These are phyloP conservation scores for Leccinum olivaceoglutinosum DNA, from an alignment of 1,284 basidiomycete species.

Conservation along the genomic window DNA sequence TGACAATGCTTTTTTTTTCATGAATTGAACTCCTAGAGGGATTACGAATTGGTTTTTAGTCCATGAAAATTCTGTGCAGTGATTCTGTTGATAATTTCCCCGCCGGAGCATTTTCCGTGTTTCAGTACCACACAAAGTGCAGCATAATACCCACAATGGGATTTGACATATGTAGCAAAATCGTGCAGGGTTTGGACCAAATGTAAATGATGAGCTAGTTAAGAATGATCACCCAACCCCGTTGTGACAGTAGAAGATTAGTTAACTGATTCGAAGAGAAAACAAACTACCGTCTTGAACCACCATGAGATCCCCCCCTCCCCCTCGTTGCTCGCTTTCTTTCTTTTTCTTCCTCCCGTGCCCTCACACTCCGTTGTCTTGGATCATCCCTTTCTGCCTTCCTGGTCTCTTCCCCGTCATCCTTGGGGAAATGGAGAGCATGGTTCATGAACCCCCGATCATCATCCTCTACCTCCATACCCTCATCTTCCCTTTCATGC, in stretches of 20 bases:
- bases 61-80: background rate
- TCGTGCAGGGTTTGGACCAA: background rate
- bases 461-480: conserved; percentile 80
- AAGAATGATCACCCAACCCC: background rate
- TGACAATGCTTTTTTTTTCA: background rate
- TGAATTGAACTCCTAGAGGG: background rate
- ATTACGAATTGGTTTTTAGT: background rate
- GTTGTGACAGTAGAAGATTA: background rate
- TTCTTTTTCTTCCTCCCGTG: conserved; percentile 69
- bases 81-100: background rate
- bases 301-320: conserved; percentile 16
- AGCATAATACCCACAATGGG: background rate
- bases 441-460: conserved; percentile 71
- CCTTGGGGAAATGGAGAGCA: conserved; percentile 73
- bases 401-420: conserved; percentile 65
- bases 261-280: background rate
- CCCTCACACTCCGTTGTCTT: conserved; percentile 59
- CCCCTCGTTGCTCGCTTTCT: conserved; percentile 42
- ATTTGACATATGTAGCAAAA: background rate
- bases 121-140: background rate
- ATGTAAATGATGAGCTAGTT: background rate
- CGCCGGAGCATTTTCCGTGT: too few species aligned
- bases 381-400: conserved; percentile 87
- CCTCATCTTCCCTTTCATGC: conserved; percentile 42
- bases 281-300: conserved; percentile 20